These are phyloP conservation scores for Plasmodium coatneyi DNA, from an alignment of 169 alveolate species.

Conservation along the genomic window DNA sequence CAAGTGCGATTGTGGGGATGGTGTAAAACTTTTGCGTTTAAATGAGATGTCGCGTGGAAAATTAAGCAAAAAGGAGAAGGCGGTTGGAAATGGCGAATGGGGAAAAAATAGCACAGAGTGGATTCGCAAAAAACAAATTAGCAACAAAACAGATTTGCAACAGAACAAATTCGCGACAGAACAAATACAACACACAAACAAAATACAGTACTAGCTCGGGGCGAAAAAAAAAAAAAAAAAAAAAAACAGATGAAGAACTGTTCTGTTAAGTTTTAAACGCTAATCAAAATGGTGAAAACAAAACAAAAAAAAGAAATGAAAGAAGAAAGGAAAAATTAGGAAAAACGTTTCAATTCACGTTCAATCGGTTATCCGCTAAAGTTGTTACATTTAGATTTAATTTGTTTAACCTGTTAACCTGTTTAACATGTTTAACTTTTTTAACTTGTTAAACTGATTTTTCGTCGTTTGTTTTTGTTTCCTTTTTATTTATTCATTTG, in stretches of 20 bases:
- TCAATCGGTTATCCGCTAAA: not conserved
- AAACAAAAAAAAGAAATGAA: slow-evolving; percentile 5
- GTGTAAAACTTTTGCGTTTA: not conserved
- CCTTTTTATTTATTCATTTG: not conserved
- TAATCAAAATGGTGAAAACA: slow-evolving; percentile 32
- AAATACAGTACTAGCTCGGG: slow-evolving; percentile 33
- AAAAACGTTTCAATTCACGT: slow-evolving; percentile 9
- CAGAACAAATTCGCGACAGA: not conserved
- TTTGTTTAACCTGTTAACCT: slow-evolving; percentile 7
- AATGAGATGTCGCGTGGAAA: slow-evolving; percentile 1
- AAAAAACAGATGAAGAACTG: slow-evolving; percentile 1
- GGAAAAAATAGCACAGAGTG: not conserved
- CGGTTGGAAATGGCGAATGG: not conserved
- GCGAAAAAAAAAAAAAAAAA: slow-evolving; percentile 5
- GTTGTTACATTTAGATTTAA: not conserved
- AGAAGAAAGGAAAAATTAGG: slow-evolving; percentile 32
- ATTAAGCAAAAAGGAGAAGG: slow-evolving; percentile 10
- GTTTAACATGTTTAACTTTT: not conserved
- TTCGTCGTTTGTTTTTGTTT: slow-evolving; percentile 7
- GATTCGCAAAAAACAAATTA: not conserved
- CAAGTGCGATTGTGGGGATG: not conserved
- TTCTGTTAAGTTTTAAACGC: slow-evolving; percentile 18
- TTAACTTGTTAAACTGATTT: not conserved
- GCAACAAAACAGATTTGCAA: not conserved
- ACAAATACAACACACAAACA: slow-evolving; percentile 16